These are phyloP conservation scores for Talaromyces funiculosus DNA, from an alignment of 2,329 filamentous ascomycete species.

Conservation along the genomic window DNA sequence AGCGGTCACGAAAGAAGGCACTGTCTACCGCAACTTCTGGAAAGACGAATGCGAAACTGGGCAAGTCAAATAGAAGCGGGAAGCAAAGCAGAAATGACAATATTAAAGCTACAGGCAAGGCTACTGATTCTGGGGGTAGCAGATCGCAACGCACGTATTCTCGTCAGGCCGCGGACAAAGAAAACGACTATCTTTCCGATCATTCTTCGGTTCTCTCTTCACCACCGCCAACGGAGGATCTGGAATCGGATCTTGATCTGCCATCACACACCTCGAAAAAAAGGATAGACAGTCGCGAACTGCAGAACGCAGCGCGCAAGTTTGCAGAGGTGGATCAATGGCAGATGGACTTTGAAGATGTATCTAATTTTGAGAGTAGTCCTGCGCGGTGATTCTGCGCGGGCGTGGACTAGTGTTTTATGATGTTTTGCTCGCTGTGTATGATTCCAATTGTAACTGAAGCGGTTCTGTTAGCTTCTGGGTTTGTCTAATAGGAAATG, in stretches of 20 bases:
- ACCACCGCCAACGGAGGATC: slow-evolving; percentile 25
- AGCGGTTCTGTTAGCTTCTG: neutral
- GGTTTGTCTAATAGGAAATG: neutral
- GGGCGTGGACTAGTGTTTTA: neutral
- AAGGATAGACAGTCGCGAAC: slow-evolving; percentile 31
- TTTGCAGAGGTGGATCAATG: slow-evolving; percentile 40
- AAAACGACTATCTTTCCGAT: slow-evolving; percentile 26
- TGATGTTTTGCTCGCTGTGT: neutral
- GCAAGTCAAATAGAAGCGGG: slow-evolving; percentile 16
- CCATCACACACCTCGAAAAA: slow-evolving; percentile 13
- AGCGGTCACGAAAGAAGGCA: slow-evolving; percentile 17
- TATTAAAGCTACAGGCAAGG: neutral
- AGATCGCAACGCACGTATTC: slow-evolving; percentile 15
- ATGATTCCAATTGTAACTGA: neutral
- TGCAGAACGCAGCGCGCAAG: slow-evolving; percentile 31
- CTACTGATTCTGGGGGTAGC: neutral
- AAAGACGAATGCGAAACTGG: slow-evolving; percentile 18
- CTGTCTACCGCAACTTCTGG: slow-evolving; percentile 19
- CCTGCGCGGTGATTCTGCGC: slow-evolving; percentile 6
- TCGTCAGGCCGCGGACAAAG: slow-evolving; percentile 23
- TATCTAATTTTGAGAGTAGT: slow-evolving; percentile 17
- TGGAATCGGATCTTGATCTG: slow-evolving; percentile 20
- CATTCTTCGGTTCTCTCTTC: slow-evolving; percentile 31
- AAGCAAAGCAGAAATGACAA: slow-evolving; percentile 17
- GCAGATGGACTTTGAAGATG: slow-evolving; percentile 42